Evolutionary conservation across 129 eudicot genomes (phyloP).

Genomic region (Cynara cardunculus): DNA sequence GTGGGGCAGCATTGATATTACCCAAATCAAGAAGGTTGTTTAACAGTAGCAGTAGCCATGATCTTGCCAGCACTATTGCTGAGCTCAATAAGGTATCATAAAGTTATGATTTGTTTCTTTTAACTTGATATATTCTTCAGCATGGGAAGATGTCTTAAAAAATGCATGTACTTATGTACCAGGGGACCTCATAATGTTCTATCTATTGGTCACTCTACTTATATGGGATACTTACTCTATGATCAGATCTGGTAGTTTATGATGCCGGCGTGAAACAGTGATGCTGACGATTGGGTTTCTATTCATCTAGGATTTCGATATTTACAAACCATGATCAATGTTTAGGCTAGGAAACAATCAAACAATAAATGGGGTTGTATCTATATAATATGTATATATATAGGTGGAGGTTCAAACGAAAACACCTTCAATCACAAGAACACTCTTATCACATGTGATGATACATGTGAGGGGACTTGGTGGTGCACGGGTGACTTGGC

Average conservation of each 20-base stretch:
- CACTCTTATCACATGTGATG: too few relatives aligned
- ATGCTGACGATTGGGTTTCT: neutral
- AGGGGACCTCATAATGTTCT: neutral
- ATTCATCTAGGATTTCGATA: too few relatives aligned
- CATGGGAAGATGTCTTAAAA: conserved; percentile 5
- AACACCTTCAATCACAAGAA: too few relatives aligned
- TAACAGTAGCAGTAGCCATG: conserved; percentile 33
- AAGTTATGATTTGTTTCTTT: neutral
- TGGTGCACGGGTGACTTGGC: too few relatives aligned
- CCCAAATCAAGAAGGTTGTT: conserved; percentile 21
- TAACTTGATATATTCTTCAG: neutral
- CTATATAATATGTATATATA: too few relatives aligned
- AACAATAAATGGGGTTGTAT: too few relatives aligned
- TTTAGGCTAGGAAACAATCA: too few relatives aligned
- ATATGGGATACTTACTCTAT: neutral
- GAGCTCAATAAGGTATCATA: conserved; percentile 72
- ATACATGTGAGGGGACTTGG: too few relatives aligned
- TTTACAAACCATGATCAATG: neutral
- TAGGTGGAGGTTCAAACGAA: too few relatives aligned
- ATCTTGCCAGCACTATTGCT: conserved; percentile 42
- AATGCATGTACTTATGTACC: conserved; percentile 2
- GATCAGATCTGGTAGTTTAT: neutral
- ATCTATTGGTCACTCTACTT: neutral
- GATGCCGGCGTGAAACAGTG: neutral
- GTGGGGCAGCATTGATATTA: conserved; percentile 9